phyloP scores from a whole-genome alignment of 768 basidiomycete genomes.

The Auriscalpium vulgare region DNA sequence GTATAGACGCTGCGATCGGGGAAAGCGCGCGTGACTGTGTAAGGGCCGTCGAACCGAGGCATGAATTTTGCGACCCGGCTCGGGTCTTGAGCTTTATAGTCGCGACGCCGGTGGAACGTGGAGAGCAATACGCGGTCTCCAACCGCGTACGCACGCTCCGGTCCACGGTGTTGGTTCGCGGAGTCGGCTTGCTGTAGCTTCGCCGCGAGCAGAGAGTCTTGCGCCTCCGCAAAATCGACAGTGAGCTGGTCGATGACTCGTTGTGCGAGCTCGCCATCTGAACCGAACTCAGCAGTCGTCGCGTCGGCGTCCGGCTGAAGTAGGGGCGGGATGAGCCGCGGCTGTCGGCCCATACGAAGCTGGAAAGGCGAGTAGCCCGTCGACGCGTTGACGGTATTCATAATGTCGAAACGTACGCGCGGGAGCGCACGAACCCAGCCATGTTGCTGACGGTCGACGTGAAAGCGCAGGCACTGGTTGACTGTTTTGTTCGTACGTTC shows the following conservation, averaged over 20 bases:
- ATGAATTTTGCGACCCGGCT: slow-evolving; percentile 31
- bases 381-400: slow-evolving; percentile 17
- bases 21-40: too few relatives aligned
- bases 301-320: too few relatives aligned
- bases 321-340: slow-evolving; percentile 16
- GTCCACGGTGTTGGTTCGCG: slow-evolving; percentile 18
- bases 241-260: neutral
- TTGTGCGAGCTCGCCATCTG: neutral
- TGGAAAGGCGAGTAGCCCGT: slow-evolving; percentile 20
- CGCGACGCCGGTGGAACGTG: too few relatives aligned
- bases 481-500: too few relatives aligned
- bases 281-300: too few relatives aligned
- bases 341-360: neutral
- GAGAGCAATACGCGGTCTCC: too few relatives aligned
- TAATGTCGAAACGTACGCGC: slow-evolving; percentile 19
- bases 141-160: too few relatives aligned
- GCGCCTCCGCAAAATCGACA: slow-evolving; percentile 20
- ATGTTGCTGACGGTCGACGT: slow-evolving; percentile 17
- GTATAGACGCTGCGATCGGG: slow-evolving; percentile 16
- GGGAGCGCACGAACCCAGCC: slow-evolving; percentile 14
- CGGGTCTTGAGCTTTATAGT: slow-evolving; percentile 10
- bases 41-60: too few relatives aligned
- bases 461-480: slow-evolving; percentile 9
- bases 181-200: slow-evolving; percentile 20
- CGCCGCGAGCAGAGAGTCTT: slow-evolving; percentile 15